phyloP scores from a whole-genome alignment of 371 early-diverging fungal species.

The Vavraia culicis region DNA sequence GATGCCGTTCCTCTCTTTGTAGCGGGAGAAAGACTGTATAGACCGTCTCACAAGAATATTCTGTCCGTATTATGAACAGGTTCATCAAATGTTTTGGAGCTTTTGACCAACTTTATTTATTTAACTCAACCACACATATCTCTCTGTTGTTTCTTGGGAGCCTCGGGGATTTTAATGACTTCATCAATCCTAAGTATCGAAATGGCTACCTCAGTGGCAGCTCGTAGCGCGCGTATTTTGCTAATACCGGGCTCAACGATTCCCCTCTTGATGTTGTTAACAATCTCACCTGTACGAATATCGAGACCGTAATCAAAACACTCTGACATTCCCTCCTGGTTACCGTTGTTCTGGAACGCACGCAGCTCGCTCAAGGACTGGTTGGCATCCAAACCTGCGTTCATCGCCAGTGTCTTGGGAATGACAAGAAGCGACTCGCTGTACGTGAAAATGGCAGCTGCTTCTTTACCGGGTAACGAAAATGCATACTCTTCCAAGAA shows the following conservation, averaged over 20 bases:
- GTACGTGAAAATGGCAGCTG: constrained; percentile 87
- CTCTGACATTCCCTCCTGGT: too few species aligned
- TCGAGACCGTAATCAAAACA: constrained; percentile 61
- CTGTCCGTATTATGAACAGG: too few species aligned
- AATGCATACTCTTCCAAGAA: constrained; percentile 88
- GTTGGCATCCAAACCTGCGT: constrained; percentile 92
- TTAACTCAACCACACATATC: too few species aligned
- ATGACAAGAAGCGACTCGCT: constrained; percentile 81
- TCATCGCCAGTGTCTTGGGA: constrained; percentile 86
- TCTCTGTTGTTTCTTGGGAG: too few species aligned
- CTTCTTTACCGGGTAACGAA: constrained; percentile 68
- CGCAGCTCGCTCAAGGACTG: constrained; percentile 76
- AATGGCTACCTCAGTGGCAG: constrained; percentile 98
- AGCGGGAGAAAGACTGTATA: too few species aligned
- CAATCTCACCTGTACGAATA: constrained; percentile 64
- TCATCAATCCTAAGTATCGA: constrained; percentile 83
- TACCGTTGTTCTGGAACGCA: constrained; percentile 61
- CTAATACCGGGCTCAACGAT: constrained; percentile 94
- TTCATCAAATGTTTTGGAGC: too few species aligned
- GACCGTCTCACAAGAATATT: too few species aligned
- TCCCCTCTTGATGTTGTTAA: constrained; percentile 81
- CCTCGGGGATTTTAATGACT: constrained; percentile 38
- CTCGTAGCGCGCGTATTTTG: constrained; percentile 86
- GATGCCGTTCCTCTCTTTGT: too few species aligned
- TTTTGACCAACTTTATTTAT: too few species aligned